Percentiles rank a stretch among this genome's conserved stretches.
Evolutionary conservation across 2,329 filamentous ascomycete genomes (phyloP).

Genomic region (Diaporthe citrichinensis): DNA sequence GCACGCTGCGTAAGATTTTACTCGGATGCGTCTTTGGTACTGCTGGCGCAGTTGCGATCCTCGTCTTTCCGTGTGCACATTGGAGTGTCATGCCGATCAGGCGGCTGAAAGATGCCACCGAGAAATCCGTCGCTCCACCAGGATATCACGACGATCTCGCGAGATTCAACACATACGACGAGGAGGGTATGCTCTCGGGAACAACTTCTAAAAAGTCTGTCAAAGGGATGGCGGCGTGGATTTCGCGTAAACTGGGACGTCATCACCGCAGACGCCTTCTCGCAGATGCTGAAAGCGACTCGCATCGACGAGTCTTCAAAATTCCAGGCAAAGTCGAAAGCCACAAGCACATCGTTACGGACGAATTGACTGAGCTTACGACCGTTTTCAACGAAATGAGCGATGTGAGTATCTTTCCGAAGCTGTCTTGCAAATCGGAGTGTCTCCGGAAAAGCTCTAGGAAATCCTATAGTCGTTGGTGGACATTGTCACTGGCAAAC

Average conservation of each 20-base stretch:
- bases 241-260: conserved; percentile 55
- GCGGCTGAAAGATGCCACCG: conserved; percentile 80
- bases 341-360: conserved; percentile 80
- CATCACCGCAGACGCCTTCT: conserved; percentile 46
- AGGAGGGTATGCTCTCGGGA: conserved; percentile 61
- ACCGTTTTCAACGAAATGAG: conserved; percentile 94
- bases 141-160: conserved; percentile 67
- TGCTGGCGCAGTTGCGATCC: conserved; percentile 77
- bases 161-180: conserved; percentile 58
- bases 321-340: conserved; percentile 88
- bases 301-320: conserved; percentile 73
- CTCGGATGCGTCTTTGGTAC: conserved; percentile 90
- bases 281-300: conserved; percentile 55
- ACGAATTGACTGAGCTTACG: conserved; percentile 88
- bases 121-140: conserved; percentile 78
- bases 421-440: neutral
- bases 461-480: neutral
- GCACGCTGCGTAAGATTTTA: conserved; percentile 82
- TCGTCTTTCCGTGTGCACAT: conserved; percentile 85
- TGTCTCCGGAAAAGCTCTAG: neutral
- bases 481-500: neutral
- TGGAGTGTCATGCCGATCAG: conserved; percentile 85
- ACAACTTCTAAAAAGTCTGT: conserved; percentile 60
- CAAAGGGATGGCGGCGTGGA: conserved; percentile 56
- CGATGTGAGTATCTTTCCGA: conserved; percentile 58